A percentile compares a stretch with the other conserved stretches of the same genome.
Conservation (phyloP, 2,329 filamentous ascomycete species). For the Corynespora cassiicola region DNA sequence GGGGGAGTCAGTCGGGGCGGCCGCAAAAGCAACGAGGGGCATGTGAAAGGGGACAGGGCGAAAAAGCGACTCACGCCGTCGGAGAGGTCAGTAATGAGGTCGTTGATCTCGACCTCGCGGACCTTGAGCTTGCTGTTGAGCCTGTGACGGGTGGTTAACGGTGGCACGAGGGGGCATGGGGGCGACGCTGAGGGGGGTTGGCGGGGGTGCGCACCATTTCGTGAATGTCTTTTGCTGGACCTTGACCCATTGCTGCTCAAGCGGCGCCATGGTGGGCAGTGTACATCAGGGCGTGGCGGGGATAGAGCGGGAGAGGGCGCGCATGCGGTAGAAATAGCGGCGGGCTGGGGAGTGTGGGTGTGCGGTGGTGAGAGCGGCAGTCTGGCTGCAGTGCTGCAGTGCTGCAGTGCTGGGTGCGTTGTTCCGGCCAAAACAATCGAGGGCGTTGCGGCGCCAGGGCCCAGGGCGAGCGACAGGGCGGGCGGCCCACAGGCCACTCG, state of each 20-base stretch:
- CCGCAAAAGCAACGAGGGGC: not conserved
- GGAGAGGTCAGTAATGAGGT: slow-evolving; percentile 87
- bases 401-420: no score
- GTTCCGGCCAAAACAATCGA: slow-evolving; percentile 39
- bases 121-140: slow-evolving; percentile 92
- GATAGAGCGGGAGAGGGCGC: slow-evolving; percentile 8
- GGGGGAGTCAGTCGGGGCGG: slow-evolving; percentile 1
- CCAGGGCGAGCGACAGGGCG: slow-evolving; percentile 3
- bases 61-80: slow-evolving; percentile 76
- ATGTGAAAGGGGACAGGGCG: slow-evolving; percentile 1
- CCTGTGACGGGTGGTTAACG: slow-evolving; percentile 60
- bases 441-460: slow-evolving; percentile 5
- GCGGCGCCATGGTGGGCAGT: slow-evolving; percentile 48
- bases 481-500: slow-evolving; percentile 7
- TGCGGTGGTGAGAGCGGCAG: slow-evolving; percentile 21
- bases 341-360: not conserved
- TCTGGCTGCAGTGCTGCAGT: slow-evolving; percentile 17
- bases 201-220: slow-evolving; percentile 74
- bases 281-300: slow-evolving; percentile 32
- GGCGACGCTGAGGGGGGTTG: slow-evolving; percentile 11
- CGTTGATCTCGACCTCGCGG: slow-evolving; percentile 79
- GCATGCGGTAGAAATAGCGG: slow-evolving; percentile 32
- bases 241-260: slow-evolving; percentile 70
- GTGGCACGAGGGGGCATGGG: slow-evolving; percentile 14
- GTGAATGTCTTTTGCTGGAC: slow-evolving; percentile 99